Evolutionary conservation across 805 yeast species (phyloP).

Genomic region (Scheffersomyces stipitis): DNA sequence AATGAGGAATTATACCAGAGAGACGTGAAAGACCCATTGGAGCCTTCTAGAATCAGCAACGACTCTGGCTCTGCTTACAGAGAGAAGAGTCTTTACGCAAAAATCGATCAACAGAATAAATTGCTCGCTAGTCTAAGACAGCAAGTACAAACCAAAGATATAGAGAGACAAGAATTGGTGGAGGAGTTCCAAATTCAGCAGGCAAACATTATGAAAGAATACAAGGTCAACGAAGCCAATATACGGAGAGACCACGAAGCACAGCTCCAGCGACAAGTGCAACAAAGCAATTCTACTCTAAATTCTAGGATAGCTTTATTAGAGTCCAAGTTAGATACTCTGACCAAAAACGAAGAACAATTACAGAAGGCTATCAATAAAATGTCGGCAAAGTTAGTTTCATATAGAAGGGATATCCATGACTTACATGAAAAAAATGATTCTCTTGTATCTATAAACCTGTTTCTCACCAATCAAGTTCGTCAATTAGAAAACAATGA

Average conservation of each 20-base stretch:
- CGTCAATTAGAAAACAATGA: neutral
- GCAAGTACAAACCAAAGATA: constrained; percentile 3
- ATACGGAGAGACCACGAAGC: neutral
- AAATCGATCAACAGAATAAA: constrained; percentile 11
- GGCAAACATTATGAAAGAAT: neutral
- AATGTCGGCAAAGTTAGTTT: neutral
- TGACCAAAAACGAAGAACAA: neutral
- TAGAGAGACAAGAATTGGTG: constrained; percentile 3
- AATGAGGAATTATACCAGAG: neutral
- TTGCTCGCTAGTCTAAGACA: constrained; percentile 9
- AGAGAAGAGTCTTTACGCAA: constrained; percentile 7
- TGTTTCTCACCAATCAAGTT: neutral
- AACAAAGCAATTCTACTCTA: neutral
- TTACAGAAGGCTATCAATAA: too few relatives aligned
- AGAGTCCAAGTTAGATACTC: neutral
- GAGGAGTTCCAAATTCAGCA: constrained; percentile 1
- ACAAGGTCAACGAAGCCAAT: neutral
- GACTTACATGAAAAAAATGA: neutral
- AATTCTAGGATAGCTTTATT: neutral
- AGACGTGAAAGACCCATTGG: neutral
- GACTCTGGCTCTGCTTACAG: constrained; percentile 2
- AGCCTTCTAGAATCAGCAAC: neutral
- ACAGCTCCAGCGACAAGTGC: neutral
- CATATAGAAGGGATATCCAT: neutral
- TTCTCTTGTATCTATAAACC: neutral